A percentile compares a stretch with the other conserved stretches of the same genome.
Conservation (phyloP, 306 rosid genomes). For the Cucurbita maxima region DNA sequence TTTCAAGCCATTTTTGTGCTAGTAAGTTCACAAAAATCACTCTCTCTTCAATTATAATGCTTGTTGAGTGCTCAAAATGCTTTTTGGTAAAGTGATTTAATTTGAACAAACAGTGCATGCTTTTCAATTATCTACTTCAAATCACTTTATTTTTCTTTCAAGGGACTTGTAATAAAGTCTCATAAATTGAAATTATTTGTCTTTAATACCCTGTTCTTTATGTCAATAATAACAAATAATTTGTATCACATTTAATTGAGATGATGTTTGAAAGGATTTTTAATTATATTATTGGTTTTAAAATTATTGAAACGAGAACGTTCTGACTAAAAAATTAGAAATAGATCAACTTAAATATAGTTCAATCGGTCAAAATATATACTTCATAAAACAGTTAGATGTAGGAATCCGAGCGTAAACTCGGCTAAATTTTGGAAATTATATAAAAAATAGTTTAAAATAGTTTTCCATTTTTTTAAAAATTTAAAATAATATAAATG, state of each 20-base stretch:
- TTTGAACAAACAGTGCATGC: not conserved
- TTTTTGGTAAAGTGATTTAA: no score
- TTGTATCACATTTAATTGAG: not conserved
- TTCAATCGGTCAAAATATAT: no score
- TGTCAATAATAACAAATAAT: not conserved
- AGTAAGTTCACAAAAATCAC: constrained; percentile 22
- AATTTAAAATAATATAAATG: not conserved
- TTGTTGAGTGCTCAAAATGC: not conserved
- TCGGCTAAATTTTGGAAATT: no score
- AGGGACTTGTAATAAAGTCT: not conserved
- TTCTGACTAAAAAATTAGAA: not conserved
- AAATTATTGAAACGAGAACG: not conserved
- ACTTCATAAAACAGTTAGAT: no score
- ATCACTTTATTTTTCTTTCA: not conserved
- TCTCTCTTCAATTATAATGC: not conserved
- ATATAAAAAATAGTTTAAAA: no score
- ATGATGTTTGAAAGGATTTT: not conserved
- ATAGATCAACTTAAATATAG: not conserved
- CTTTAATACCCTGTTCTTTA: not conserved
- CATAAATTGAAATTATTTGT: not conserved
- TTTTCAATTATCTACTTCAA: not conserved
- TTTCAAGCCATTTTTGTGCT: constrained; percentile 24
- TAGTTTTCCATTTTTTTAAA: not conserved
- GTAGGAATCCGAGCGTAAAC: no score
- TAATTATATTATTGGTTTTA: not conserved